phyloP scores from a whole-genome alignment of 2,329 filamentous ascomycete genomes.

The Colletotrichum camelliae region DNA sequence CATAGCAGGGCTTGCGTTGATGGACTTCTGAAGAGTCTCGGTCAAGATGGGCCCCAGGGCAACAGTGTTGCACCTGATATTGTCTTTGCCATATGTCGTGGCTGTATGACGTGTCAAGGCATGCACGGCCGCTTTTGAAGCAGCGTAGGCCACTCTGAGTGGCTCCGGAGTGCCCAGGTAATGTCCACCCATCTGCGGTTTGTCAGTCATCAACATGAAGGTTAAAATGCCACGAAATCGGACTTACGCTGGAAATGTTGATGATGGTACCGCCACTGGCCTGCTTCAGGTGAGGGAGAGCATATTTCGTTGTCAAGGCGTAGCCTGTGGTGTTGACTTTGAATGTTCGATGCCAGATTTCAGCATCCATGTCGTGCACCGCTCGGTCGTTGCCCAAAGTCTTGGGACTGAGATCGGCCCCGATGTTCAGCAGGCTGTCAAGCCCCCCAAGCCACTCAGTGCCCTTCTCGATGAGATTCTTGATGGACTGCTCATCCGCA shows the following conservation, averaged over 20 bases:
- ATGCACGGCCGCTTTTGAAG: not conserved
- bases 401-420: not conserved
- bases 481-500: not conserved
- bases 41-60: not conserved
- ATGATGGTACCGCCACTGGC: not conserved
- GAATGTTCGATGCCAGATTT: not conserved
- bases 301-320: conserved; percentile 1
- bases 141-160: not conserved
- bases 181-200: not conserved
- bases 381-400: not conserved
- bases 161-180: not conserved
- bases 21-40: not conserved
- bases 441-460: conserved; percentile 1
- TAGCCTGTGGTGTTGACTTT: not conserved
- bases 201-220: not conserved
- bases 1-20: not conserved
- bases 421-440: conserved; percentile 5
- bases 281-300: not conserved
- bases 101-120: conserved; percentile 4
- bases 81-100: not conserved
- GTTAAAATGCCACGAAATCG: not conserved
- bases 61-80: not conserved
- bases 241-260: conserved; percentile 1
- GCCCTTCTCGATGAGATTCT: not conserved
- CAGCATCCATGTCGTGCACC: not conserved